Evolutionary conservation across 768 basidiomycete genomes (phyloP).

Genomic region (Termitomyces sp.): DNA sequence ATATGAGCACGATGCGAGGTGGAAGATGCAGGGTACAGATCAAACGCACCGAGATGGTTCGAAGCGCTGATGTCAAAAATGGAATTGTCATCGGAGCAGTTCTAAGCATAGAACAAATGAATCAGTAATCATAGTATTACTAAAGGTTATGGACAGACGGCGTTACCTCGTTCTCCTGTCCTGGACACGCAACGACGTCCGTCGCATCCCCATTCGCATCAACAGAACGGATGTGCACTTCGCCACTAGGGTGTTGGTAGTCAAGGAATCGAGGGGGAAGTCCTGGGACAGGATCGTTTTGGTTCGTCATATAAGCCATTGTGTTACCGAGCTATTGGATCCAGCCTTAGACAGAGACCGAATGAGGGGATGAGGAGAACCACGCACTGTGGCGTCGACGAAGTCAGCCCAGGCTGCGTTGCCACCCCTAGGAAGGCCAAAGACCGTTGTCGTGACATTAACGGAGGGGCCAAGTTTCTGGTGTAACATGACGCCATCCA

Average conservation of each 20-base stretch:
- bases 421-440: conserved; percentile 43
- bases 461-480: conserved; percentile 31
- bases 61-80: conserved; percentile 14
- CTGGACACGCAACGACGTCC: conserved; percentile 29
- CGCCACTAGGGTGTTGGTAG: conserved; percentile 36
- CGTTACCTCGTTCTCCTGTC: conserved; percentile 33
- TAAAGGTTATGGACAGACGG: neutral
- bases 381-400: conserved; percentile 30
- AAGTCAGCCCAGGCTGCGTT: conserved; percentile 42
- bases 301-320: conserved; percentile 33
- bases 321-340: conserved; percentile 20
- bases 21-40: too few relatives aligned
- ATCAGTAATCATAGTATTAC: too few relatives aligned
- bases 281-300: conserved; percentile 39
- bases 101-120: conserved; percentile 10
- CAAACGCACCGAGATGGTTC: conserved; percentile 17
- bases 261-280: conserved; percentile 32
- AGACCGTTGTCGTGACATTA: conserved; percentile 29
- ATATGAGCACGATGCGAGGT: too few relatives aligned
- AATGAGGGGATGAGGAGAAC: neutral
- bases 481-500: conserved; percentile 40
- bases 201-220: conserved; percentile 23
- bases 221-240: conserved; percentile 37
- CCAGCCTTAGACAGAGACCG: neutral
- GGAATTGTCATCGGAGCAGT: conserved; percentile 23